Conservation (phyloP, 768 basidiomycete species). For the Amanita inopinata region DNA sequence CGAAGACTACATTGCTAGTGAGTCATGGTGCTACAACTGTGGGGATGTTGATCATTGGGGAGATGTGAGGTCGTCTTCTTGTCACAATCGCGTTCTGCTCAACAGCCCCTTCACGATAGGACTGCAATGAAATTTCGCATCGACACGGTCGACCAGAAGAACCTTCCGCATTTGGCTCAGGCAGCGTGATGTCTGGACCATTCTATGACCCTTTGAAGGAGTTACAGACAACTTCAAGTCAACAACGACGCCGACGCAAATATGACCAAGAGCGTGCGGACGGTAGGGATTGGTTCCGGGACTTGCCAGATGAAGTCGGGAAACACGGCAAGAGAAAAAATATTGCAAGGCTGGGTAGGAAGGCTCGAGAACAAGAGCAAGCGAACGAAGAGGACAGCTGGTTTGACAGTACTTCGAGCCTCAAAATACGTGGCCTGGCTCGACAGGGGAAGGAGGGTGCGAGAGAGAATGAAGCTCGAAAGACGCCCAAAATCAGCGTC, state of each 20-base stretch:
- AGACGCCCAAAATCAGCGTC: constrained; percentile 25
- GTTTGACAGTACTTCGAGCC: constrained; percentile 39
- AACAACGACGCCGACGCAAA: constrained; percentile 29
- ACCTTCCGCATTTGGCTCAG: constrained; percentile 56
- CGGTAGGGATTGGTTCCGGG: constrained; percentile 35
- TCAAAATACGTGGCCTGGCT: constrained; percentile 17
- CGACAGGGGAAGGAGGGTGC: constrained; percentile 4
- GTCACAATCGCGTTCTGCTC: neutral
- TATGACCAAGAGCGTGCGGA: constrained; percentile 31
- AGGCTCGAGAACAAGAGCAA: constrained; percentile 30
- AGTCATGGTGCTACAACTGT: constrained; percentile 80
- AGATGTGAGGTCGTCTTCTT: no score
- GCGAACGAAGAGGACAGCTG: constrained; percentile 61
- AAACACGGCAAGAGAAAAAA: constrained; percentile 54
- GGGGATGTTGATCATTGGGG: constrained; percentile 67
- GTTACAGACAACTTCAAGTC: constrained; percentile 17
- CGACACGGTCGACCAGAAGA: constrained; percentile 34
- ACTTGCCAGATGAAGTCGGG: constrained; percentile 52
- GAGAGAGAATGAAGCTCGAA: constrained; percentile 7
- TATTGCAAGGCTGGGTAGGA: constrained; percentile 42
- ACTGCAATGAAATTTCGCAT: constrained; percentile 42
- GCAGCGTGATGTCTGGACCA: constrained; percentile 55
- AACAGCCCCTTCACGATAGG: constrained; percentile 33
- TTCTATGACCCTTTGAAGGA: constrained; percentile 41
- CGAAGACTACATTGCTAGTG: constrained; percentile 66